phyloP scores from a whole-genome alignment of 768 basidiomycete genomes.

The Russula griseocarnosa region DNA sequence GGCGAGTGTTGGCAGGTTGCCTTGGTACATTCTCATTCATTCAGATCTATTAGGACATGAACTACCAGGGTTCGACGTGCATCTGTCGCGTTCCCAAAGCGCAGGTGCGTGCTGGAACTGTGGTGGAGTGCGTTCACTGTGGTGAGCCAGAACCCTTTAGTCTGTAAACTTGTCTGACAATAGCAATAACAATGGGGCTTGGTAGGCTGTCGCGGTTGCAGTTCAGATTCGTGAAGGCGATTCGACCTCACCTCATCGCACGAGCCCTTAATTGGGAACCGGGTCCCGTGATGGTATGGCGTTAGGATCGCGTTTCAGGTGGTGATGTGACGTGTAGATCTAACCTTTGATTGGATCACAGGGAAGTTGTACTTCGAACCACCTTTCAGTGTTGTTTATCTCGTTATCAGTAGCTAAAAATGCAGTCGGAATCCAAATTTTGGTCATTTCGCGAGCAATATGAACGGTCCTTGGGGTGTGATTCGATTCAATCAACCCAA shows the following conservation, averaged over 20 bases:
- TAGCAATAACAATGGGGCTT: too few species aligned
- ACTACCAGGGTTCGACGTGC: slow-evolving; percentile 97
- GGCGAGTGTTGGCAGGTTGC: slow-evolving; percentile 40
- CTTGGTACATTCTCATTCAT: slow-evolving; percentile 2
- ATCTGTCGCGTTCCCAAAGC: slow-evolving; percentile 97
- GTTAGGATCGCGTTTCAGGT: too few species aligned
- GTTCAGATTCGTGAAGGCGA: slow-evolving; percentile 66
- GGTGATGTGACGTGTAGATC: too few species aligned
- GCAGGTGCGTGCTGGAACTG: slow-evolving; percentile 80
- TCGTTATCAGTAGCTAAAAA: too few species aligned
- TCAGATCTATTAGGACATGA: slow-evolving; percentile 77
- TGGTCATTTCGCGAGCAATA: too few species aligned
- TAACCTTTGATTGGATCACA: too few species aligned
- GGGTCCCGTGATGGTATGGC: background rate
- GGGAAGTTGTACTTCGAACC: too few species aligned
- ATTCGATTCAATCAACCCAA: too few species aligned
- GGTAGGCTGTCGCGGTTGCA: slow-evolving; percentile 84
- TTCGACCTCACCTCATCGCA: background rate
- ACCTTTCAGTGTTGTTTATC: too few species aligned
- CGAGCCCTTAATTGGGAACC: background rate
- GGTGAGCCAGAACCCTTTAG: slow-evolving; percentile 51
- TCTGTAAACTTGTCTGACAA: slow-evolving; percentile 21
- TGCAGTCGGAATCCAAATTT: too few species aligned
- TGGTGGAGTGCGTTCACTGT: slow-evolving; percentile 96
- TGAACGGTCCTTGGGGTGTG: too few species aligned